Conservation (phyloP, 495 filamentous ascomycete species). For the Aspergillus saccharolyticus region DNA sequence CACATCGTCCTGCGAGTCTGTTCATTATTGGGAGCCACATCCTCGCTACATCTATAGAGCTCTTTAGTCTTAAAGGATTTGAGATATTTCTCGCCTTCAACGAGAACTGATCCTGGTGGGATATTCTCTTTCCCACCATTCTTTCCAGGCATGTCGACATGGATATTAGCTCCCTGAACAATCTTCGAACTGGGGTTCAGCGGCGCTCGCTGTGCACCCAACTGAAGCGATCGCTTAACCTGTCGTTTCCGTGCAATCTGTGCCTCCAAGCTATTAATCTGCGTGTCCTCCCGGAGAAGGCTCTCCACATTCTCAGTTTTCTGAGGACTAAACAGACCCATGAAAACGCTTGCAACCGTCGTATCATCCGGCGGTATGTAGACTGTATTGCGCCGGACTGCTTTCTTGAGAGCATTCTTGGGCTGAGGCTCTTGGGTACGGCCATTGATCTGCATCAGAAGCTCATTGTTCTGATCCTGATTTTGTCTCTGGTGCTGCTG, state of each 20-base stretch:
- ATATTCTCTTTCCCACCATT: constrained; percentile 48
- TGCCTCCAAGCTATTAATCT: constrained; percentile 24
- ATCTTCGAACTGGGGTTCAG: constrained; percentile 34
- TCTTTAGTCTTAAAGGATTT: constrained; percentile 8
- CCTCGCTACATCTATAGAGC: background rate
- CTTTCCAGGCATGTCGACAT: constrained; percentile 34
- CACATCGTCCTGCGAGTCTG: background rate
- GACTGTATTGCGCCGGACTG: constrained; percentile 33
- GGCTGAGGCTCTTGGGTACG: background rate
- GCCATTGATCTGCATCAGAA: constrained; percentile 15
- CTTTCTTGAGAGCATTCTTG: constrained; percentile 23
- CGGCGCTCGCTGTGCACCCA: constrained; percentile 27
- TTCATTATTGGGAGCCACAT: background rate
- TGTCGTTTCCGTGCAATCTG: constrained; percentile 25
- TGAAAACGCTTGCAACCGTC: constrained; percentile 37
- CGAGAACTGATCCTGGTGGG: constrained; percentile 28
- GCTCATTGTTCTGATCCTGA: constrained; percentile 12
- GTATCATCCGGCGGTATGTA: constrained; percentile 41
- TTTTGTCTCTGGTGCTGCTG: constrained; percentile 1
- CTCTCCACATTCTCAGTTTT: constrained; percentile 18
- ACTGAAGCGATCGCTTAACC: constrained; percentile 24
- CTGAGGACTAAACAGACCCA: constrained; percentile 37
- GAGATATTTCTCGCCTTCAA: constrained; percentile 16
- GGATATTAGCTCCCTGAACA: constrained; percentile 26
- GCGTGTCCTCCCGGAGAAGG: constrained; percentile 14